Conservation (phyloP, 257 asterid species). For the Catharanthus roseus region DNA sequence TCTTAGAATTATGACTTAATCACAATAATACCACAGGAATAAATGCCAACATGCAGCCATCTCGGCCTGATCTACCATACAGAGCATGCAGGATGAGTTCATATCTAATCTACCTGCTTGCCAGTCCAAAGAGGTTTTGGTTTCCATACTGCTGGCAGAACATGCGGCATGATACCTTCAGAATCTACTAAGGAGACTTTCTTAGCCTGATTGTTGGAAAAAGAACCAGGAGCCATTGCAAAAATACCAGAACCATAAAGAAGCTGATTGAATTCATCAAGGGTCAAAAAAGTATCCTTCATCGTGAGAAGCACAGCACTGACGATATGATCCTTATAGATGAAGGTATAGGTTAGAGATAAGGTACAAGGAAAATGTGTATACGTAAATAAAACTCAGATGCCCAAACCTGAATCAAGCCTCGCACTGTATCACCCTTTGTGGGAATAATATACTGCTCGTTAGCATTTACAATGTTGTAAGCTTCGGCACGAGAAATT, state of each 20-base stretch:
- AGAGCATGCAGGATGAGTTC: constrained; percentile 11
- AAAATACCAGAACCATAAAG: constrained; percentile 87
- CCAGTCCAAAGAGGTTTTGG: constrained; percentile 99
- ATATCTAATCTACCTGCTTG: constrained; percentile 74
- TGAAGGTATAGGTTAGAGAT: constrained; percentile 9
- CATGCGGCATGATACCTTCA: constrained; percentile 52
- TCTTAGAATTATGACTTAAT: neutral
- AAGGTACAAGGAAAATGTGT: constrained; percentile 9
- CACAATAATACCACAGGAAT: neutral
- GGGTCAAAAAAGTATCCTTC: constrained; percentile 80
- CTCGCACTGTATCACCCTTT: constrained; percentile 96
- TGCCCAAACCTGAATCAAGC: constrained; percentile 85
- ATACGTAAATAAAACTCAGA: constrained; percentile 10
- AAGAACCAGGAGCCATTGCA: constrained; percentile 38
- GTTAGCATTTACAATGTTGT: constrained; percentile 91
- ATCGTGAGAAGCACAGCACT: constrained; percentile 82
- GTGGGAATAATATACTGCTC: constrained; percentile 98
- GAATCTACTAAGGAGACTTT: constrained; percentile 56
- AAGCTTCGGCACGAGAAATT: constrained; percentile 99
- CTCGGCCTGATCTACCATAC: neutral
- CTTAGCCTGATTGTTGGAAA: constrained; percentile 28
- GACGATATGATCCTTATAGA: constrained; percentile 85
- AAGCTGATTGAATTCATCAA: constrained; percentile 77
- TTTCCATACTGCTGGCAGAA: constrained; percentile 84
- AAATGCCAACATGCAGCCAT: neutral